Evolutionary conservation across 441 rosid genomes (phyloP).

Genomic region (Syzygium malaccense): DNA sequence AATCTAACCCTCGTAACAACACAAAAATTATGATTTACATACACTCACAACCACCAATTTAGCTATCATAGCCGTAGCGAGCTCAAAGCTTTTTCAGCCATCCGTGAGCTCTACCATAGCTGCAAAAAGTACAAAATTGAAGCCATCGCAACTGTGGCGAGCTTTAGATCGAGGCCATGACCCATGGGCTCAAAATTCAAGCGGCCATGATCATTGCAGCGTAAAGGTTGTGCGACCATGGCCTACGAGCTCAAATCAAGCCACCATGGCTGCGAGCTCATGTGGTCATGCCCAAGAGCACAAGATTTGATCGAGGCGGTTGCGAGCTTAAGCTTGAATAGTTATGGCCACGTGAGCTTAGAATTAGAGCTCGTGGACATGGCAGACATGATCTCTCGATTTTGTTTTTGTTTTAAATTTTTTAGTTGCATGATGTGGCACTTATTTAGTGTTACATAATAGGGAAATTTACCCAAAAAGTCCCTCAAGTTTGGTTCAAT

Average conservation of each 20-base stretch:
- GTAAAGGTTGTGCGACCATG: not conserved
- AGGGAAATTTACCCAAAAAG: too few species aligned
- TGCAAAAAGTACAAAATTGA: not conserved
- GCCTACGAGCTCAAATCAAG: not conserved
- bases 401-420: not conserved
- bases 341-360: not conserved
- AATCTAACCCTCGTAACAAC: not conserved
- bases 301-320: not conserved
- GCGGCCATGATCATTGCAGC: not conserved
- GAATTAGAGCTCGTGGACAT: not conserved
- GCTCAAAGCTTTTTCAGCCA: not conserved
- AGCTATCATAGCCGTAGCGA: too few species aligned
- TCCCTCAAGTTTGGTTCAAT: too few species aligned
- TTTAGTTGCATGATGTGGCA: accelerated
- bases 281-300: not conserved
- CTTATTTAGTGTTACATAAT: not conserved
- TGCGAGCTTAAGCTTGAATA: not conserved
- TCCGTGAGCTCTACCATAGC: not conserved
- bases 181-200: not conserved
- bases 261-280: not conserved
- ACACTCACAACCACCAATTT: not conserved
- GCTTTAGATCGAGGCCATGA: too few species aligned
- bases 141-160: not conserved
- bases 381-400: not conserved
- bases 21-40: not conserved